Conservation (phyloP, 2,329 filamentous ascomycete species). For the Laburnicola sp. region DNA sequence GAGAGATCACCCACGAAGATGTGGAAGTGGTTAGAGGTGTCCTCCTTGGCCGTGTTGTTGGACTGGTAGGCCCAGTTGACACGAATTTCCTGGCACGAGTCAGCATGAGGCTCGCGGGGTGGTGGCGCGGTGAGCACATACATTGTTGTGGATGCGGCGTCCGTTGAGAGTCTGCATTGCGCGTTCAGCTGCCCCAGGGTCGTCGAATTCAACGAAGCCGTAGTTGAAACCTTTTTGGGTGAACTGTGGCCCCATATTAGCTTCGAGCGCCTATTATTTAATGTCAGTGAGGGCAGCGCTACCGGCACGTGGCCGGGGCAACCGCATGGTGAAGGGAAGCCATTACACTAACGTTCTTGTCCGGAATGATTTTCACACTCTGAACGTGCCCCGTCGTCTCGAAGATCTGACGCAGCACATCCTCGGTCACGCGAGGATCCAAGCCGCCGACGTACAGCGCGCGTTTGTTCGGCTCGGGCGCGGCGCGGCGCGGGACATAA, state of each 20-base stretch:
- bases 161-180: conserved; percentile 98
- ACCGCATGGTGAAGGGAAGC: conserved; percentile 21
- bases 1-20: conserved; percentile 98
- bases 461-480: conserved; percentile 97
- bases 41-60: conserved; percentile 90
- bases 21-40: conserved; percentile 97
- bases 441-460: conserved; percentile 94
- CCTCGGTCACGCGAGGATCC: conserved; percentile 92
- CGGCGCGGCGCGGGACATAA: conserved; percentile 78
- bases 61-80: conserved; percentile 99
- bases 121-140: conserved; percentile 53
- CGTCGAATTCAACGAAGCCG: conserved; percentile 98
- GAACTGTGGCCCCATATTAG: conserved; percentile 10
- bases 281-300: conserved; percentile 3
- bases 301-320: background rate
- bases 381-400: conserved; percentile 98
- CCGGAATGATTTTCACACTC: conserved; percentile 98
- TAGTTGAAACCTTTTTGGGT: conserved; percentile 89
- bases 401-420: conserved; percentile 95
- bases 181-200: conserved; percentile 92
- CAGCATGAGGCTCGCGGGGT: conserved; percentile 21
- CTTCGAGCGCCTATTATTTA: background rate
- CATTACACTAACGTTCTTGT: conserved; percentile 85
- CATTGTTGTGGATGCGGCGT: conserved; percentile 90
- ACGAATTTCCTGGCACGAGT: conserved; percentile 76